These are phyloP conservation scores for Cucumis hystrix DNA, from an alignment of 306 rosid species.

Conservation along the genomic window DNA sequence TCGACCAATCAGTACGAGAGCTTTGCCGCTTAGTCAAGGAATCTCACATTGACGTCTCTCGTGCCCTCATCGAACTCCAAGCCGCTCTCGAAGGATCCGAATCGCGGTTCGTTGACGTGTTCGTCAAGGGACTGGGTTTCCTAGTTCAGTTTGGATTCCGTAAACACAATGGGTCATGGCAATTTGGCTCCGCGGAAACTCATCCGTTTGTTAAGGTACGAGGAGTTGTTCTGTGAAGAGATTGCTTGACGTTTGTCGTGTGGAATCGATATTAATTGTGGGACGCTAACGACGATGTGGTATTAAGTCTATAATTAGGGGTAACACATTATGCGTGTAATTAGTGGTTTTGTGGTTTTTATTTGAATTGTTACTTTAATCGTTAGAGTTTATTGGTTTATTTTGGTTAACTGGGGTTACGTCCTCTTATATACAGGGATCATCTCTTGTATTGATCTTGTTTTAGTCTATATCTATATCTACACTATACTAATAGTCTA, in stretches of 20 bases:
- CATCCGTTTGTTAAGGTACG: constrained; percentile 72
- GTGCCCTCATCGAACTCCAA: constrained; percentile 60
- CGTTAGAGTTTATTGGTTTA: not conserved
- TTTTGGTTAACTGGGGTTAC: not conserved
- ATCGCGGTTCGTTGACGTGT: constrained; percentile 34
- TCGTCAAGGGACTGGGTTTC: constrained; percentile 70
- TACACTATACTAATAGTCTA: too few species aligned
- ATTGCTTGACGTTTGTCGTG: not conserved
- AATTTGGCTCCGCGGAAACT: constrained; percentile 20
- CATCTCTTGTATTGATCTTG: not conserved
- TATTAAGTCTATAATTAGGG: not conserved
- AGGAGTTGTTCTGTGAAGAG: not conserved
- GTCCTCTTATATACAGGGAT: not conserved
- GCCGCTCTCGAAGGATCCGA: constrained; percentile 64
- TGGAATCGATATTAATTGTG: not conserved
- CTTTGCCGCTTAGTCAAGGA: constrained; percentile 64
- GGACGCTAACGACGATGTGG: not conserved
- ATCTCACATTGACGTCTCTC: constrained; percentile 23
- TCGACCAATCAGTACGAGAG: constrained; percentile 79
- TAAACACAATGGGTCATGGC: constrained; percentile 32
- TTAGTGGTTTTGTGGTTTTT: not conserved
- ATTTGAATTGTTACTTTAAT: not conserved
- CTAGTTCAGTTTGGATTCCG: constrained; percentile 50
- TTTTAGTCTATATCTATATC: too few species aligned
- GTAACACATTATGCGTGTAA: not conserved